Evolutionary conservation across 768 basidiomycete genomes (phyloP), one percentile per base, ranked within the genome.

Genomic region (Polyporus arcularius): DNA sequence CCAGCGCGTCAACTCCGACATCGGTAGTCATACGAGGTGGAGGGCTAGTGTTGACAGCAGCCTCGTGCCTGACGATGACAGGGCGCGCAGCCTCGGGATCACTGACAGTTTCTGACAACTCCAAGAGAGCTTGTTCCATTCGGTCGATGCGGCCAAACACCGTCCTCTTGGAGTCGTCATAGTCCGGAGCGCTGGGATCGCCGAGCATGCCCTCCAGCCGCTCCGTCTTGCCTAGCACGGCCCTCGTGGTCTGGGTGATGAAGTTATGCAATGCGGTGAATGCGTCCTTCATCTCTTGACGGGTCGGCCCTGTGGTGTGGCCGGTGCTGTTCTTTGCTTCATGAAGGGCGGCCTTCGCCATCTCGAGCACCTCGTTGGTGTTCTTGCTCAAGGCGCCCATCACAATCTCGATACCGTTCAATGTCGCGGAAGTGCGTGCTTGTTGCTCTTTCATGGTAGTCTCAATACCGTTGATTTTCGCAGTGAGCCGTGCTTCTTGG

Each of bases 41-140:
- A 14, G 62, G 49, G 18, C 18, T 21, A 16, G 65, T 63, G 43
- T 58, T 61, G 48, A 61, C 57, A 14, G 32, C 46, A 12, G 55
- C 62, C 21, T 66, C 62, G 18, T 59, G 62, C 10, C 54, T 47
- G 9, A 61, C 51, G 10, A 58, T 38, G 12, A 15, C 32, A 50
- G 56, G 58, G 58, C 62, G 53, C 6, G 62, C 65, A 7, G 65
- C 62, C 11, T 64, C 57, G 21, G 65, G 65, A 39, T 67, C 65
- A 21, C 60, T 49, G 14, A 61, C 48, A 11, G 41, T 58, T 48
- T 67, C 65, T 3, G 55, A 35, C n/a, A 67, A 42, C 32, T 67
- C 62, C 15, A 47, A 40, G 18, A 67, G 32, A 2, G 58, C 51
- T 21, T 50, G 53, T 28, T 67, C 62, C 4, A 67, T 31, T 28